Base-by-base conservation (phyloP, 2,329 filamentous ascomycete species). In the Cladophialophora bantiana region DNA sequence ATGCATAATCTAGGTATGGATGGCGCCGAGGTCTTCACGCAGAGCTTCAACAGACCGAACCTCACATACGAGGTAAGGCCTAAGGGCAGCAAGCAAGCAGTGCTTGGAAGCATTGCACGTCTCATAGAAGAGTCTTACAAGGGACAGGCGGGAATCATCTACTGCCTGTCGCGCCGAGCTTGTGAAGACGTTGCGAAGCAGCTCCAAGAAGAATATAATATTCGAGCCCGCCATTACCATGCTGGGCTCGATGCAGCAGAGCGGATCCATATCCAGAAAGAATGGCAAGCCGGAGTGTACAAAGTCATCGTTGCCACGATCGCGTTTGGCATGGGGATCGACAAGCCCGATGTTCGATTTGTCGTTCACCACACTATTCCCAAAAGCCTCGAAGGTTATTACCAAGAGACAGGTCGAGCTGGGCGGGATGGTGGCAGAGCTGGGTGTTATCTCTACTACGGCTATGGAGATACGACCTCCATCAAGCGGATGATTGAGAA, bases 271-370 rank as follows among this genome's bases (percentile, higher is more conserved):
- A 86, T 95, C 4, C 94, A 98, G 77, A 86, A 86, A 67, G 79
- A 88, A 35, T 99, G 95, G 95, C 95, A 99, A 77, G 82, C 80
- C 52, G 93, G 93, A 5, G 81, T 83, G 59, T 86, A 90, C 74
- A 91, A 97, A 72, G 91, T 99, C 38, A 96, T 99, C 52, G 95
- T 99, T 58, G 96, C 95, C 20, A 99, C 95, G 0, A 98, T 99
- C 77, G 95, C 95, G 31, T 99, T 99, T 76, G 95, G 95, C 6
- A 99, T 99, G 95, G 95, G 95, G n/a, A 99, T 99, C 71, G 95
- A 99, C 82, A 99, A 99, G 78, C 88, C 94, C 0, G 91, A 99
- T 76, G 95, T 99, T 56, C 91, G 95, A 34, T 99, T 96, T 76
- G 95, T 99, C 38, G 92, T 99, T 48, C 96, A 99, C 75, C 90